These are phyloP conservation scores for Monotropa hypopitys DNA, from an alignment of 179 eudicot genomes.

Conservation along the genomic window DNA sequence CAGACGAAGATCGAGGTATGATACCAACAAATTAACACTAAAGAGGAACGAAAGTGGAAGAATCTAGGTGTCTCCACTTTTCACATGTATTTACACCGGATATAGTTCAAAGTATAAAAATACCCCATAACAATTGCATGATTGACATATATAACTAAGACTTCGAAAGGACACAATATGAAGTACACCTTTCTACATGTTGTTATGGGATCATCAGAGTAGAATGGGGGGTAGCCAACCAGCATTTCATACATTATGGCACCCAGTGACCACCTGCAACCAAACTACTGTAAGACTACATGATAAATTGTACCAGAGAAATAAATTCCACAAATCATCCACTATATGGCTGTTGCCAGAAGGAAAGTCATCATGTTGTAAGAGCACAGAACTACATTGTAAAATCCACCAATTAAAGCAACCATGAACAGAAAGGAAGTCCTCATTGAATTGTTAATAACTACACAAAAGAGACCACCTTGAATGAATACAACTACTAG, in stretches of 20 bases:
- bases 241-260: conserved; percentile 83
- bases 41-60: too few relatives aligned
- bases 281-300: conserved; percentile 1
- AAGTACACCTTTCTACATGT: conserved; percentile 58
- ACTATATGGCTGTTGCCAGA: neutral
- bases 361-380: neutral
- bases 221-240: conserved; percentile 75
- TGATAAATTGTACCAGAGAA: neutral
- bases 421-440: neutral
- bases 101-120: neutral
- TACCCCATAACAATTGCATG: neutral
- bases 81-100: neutral
- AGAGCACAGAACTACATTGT: neutral
- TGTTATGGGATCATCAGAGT: conserved; percentile 55
- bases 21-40: neutral
- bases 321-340: neutral
- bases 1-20: neutral
- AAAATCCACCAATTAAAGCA: neutral
- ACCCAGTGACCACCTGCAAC: conserved; percentile 74
- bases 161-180: neutral
- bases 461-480: neutral
- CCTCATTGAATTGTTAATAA: neutral
- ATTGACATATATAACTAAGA: neutral
- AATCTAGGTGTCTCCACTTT: neutral
- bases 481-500: neutral